Percentiles rank a stretch among this genome's conserved stretches.
Evolutionary conservation across 192 early-diverging fungal species (phyloP).

Genomic region (Backusella tuberculispora): DNA sequence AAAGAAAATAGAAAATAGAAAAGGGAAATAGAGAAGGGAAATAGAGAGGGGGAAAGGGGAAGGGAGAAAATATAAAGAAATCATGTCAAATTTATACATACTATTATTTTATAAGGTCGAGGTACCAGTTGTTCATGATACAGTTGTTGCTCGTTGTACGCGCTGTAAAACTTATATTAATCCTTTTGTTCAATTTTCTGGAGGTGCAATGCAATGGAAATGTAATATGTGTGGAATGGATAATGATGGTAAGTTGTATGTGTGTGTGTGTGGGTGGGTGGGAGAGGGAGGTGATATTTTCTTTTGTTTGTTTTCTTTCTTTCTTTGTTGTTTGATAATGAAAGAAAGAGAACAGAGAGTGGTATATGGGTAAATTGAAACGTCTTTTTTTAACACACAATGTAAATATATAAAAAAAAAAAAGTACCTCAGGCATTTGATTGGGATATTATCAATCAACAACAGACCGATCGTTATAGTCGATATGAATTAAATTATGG

Average conservation of each 20-base stretch:
- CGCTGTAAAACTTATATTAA: constrained; percentile 97
- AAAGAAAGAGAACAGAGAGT: neutral
- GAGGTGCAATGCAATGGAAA: constrained; percentile 87
- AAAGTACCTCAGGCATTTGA: constrained; percentile 65
- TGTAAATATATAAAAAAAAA: neutral
- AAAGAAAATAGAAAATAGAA: constrained; percentile 48
- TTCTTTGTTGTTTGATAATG: neutral
- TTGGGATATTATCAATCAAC: constrained; percentile 86
- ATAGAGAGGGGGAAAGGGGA: neutral
- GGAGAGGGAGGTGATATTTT: neutral
- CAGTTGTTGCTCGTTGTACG: constrained; percentile 81
- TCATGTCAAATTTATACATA: neutral
- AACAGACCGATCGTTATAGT: constrained; percentile 75
- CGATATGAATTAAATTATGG: constrained; percentile 90
- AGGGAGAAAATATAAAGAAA: no score
- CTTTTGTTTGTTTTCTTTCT: neutral
- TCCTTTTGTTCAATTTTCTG: constrained; percentile 84
- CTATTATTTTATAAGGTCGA: neutral
- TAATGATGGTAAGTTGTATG: constrained; percentile 64
- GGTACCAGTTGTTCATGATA: constrained; percentile 58
- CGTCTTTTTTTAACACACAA: no score
- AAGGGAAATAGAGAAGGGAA: neutral
- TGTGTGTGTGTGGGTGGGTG: no score
- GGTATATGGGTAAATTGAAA: no score
- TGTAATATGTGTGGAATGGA: constrained; percentile 93